Base-by-base conservation (phyloP, 106 monocot species). In the Acanthochlamys bracteata region DNA sequence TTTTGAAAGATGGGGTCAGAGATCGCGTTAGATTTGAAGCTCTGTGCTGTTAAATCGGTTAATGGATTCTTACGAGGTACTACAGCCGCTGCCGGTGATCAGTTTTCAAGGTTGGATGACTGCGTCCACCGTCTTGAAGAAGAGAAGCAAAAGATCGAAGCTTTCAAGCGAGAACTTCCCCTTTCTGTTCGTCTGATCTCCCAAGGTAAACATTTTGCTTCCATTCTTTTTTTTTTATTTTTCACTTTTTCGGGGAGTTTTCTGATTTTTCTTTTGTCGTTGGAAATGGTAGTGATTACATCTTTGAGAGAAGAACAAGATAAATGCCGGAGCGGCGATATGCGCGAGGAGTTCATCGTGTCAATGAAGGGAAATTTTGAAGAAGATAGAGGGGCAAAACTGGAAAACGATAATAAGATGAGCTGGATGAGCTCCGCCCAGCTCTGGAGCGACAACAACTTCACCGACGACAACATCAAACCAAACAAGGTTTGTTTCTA, bases 371-470 rank as follows among this genome's bases (percentile, higher is more conserved):
- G 71, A 26, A 78, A 69, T 66, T 49, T 60, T 20, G 74, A 74
- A 20, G 85, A 76, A 19, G 72, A 73, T 7, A 45, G 52, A 49
- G 66, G 67, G 43, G 58, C 60, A 41, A 76, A 80, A 47, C 46
- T 57, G 65, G 80, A 80, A 45, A 71, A 73, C 10, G 86, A 81
- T 47, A 56, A 86, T 49, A 83, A 83, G 64, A 84, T 73, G 75
- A 84, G 75, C 69, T 95, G 94, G 94, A 86, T 90, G 94, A 95
- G 86, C 70, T 84, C 94, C 7, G 89, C 72, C 55, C 94, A 86
- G 75, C 82, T 95, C 20, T 95, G 94, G 94, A 90, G 79, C 77
- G 77, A 84, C 26, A 71, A 85, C 51, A 22, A 55, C 20, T 55
- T 10, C 66, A 59, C 63, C 43, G 41, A 72, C 46, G 62, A 69